Conservation (phyloP, 768 basidiomycete species). For the Cyclocybe cylindracea region DNA sequence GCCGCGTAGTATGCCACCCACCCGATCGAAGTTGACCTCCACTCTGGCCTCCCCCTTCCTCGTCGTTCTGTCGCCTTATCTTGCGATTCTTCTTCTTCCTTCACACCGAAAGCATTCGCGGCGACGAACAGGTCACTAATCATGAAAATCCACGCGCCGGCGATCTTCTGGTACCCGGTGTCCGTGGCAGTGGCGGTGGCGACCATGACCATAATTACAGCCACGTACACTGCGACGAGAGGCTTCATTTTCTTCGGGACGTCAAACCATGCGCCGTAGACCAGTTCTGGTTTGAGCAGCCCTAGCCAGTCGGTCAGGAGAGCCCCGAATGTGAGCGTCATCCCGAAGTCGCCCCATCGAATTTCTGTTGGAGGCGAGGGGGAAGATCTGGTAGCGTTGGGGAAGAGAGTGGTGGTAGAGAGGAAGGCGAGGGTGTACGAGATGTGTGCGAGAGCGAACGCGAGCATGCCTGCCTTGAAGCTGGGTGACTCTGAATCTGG, state of each 20-base stretch:
- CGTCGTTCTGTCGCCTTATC: not conserved
- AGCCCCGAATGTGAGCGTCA: slow-evolving; percentile 13
- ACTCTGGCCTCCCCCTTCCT: slow-evolving; percentile 13
- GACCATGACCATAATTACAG: slow-evolving; percentile 23
- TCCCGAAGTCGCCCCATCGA: slow-evolving; percentile 11
- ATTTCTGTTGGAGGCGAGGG: slow-evolving; percentile 6
- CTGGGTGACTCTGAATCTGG: slow-evolving; percentile 1
- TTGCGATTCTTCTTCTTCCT: not conserved
- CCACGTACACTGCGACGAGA: slow-evolving; percentile 17
- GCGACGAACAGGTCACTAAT: slow-evolving; percentile 27
- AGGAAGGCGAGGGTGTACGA: slow-evolving; percentile 17
- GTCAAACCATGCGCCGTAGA: slow-evolving; percentile 11
- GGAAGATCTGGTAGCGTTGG: not conserved
- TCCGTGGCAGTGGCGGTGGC: slow-evolving; percentile 27
- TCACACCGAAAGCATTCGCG: slow-evolving; percentile 17
- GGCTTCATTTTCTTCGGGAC: slow-evolving; percentile 16
- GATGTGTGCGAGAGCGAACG: slow-evolving; percentile 22
- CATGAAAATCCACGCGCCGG: slow-evolving; percentile 24
- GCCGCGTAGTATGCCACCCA: slow-evolving; percentile 25
- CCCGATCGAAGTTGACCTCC: slow-evolving; percentile 21
- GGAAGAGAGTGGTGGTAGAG: not conserved
- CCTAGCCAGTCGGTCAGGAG: slow-evolving; percentile 19
- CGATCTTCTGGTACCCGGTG: slow-evolving; percentile 17
- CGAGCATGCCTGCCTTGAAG: slow-evolving; percentile 22
- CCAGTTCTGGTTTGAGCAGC: slow-evolving; percentile 11